These are phyloP conservation scores for Backusella liffmaniae DNA, from an alignment of 192 early-diverging fungal species.

Conservation along the genomic window DNA sequence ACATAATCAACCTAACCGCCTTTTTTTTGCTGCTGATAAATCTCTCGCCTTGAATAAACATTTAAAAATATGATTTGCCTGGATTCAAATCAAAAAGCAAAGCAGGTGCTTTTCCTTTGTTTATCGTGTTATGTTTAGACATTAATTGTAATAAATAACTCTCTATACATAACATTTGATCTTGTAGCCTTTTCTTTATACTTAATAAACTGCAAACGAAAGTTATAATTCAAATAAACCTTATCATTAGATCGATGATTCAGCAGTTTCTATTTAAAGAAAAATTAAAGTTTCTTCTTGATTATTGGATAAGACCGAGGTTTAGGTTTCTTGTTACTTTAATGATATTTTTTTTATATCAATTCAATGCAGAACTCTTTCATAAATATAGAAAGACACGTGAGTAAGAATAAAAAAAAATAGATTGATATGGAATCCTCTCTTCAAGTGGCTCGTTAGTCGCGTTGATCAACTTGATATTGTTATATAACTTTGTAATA, in stretches of 20 bases:
- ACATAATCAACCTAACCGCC: background rate
- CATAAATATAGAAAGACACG: background rate
- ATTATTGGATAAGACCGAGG: background rate
- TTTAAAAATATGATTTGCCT: background rate
- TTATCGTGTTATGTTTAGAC: background rate
- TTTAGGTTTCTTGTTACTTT: background rate
- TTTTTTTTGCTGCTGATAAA: background rate
- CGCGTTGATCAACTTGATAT: no score
- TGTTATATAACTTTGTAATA: background rate
- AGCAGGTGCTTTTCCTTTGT: background rate
- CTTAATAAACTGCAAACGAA: background rate
- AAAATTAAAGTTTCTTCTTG: background rate
- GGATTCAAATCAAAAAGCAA: background rate
- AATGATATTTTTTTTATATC: background rate
- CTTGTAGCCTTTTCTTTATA: background rate
- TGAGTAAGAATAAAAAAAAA: background rate
- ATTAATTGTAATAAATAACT: background rate
- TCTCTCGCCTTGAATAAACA: background rate
- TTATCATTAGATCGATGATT: background rate
- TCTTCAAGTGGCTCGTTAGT: background rate
- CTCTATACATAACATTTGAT: background rate
- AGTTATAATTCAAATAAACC: background rate
- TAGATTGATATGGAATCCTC: background rate
- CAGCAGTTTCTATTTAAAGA: background rate
- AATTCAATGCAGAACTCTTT: background rate